Conservation (phyloP, 108 stramenopile species). For the Nitzschia sp. region DNA sequence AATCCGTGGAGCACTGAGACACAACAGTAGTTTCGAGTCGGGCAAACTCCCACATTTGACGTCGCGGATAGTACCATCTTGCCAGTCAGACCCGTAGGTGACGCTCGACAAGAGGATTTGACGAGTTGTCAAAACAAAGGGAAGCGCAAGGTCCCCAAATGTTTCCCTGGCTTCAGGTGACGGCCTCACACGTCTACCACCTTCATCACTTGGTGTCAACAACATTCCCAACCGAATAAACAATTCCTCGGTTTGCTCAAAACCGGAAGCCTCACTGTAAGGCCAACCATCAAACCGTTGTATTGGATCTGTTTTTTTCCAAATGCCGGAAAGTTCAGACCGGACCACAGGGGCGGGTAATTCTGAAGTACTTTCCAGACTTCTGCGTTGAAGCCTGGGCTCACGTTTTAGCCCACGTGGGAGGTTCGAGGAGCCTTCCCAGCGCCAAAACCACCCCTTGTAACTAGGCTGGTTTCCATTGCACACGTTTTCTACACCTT, state of each 20-base stretch:
- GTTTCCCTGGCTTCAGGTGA: background rate
- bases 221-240: background rate
- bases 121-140: background rate
- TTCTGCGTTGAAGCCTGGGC: background rate
- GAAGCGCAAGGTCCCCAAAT: background rate
- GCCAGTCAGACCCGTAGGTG: background rate
- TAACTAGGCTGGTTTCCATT: slow-evolving; percentile 1
- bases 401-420: background rate
- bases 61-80: background rate
- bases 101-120: background rate
- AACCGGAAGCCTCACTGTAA: background rate
- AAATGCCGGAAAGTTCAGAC: background rate
- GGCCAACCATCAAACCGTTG: background rate
- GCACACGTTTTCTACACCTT: background rate
- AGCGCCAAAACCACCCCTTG: slow-evolving; percentile 8
- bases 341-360: background rate
- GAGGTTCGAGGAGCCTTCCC: background rate
- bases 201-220: background rate
- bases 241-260: background rate
- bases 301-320: background rate
- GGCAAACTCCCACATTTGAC: background rate
- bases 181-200: background rate
- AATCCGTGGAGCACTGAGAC: background rate
- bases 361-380: too few species aligned
- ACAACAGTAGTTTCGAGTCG: background rate